phyloP scores from a whole-genome alignment of 2,329 filamentous ascomycete species.

The Cladosporium phlei region DNA sequence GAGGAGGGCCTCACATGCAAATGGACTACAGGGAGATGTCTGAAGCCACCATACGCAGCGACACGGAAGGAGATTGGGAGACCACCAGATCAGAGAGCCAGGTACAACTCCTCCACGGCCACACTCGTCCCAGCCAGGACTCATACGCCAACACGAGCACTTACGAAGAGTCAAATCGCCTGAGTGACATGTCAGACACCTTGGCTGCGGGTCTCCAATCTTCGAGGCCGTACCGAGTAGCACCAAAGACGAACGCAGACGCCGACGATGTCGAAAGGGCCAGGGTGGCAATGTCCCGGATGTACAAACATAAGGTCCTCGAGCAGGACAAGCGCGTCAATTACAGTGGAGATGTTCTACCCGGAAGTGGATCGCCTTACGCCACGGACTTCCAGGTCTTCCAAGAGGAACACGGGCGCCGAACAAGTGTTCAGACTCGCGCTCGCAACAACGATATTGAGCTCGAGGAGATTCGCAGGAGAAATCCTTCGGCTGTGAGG shows the following conservation, averaged over 20 bases:
- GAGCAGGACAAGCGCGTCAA: not conserved
- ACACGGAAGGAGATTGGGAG: constrained; percentile 11
- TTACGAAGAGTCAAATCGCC: constrained; percentile 14
- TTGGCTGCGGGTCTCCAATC: not conserved
- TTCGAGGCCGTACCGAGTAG: not conserved
- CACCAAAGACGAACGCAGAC: not conserved
- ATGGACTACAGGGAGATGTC: not conserved
- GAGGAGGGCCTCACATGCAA: not conserved
- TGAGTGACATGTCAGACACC: constrained; percentile 11
- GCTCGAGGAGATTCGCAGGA: constrained; percentile 11
- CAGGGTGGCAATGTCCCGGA: constrained; percentile 1
- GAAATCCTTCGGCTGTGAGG: constrained; percentile 7
- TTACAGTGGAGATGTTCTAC: too few relatives aligned
- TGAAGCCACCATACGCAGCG: not conserved
- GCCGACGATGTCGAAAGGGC: constrained; percentile 2
- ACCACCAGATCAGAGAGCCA: constrained; percentile 15
- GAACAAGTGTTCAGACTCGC: not conserved
- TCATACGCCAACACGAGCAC: constrained; percentile 26
- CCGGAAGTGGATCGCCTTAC: too few relatives aligned
- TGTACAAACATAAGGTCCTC: constrained; percentile 6
- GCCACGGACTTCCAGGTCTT: too few relatives aligned
- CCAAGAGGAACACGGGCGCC: not conserved
- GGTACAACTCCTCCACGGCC: constrained; percentile 1
- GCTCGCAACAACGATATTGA: constrained; percentile 9
- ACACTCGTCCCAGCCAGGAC: constrained; percentile 15